Evolutionary conservation across 2,329 filamentous ascomycete genomes (phyloP).

Genomic region (Claviceps purpurea): DNA sequence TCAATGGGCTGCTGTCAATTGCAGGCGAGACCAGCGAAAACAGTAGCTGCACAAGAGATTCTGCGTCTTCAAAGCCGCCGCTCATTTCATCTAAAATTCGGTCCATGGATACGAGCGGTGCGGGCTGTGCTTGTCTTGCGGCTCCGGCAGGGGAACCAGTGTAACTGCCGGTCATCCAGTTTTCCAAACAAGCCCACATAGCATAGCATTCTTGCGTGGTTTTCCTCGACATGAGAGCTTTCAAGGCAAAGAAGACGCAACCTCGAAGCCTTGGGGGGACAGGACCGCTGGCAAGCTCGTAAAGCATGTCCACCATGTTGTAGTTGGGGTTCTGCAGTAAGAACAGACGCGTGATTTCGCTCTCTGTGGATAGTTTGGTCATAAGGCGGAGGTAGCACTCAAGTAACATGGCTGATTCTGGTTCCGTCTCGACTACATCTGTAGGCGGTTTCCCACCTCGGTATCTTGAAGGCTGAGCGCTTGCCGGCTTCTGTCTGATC

Average conservation of each 20-base stretch:
- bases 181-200: constrained; percentile 72
- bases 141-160: constrained; percentile 22
- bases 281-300: constrained; percentile 64
- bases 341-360: constrained; percentile 57
- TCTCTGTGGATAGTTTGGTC: constrained; percentile 66
- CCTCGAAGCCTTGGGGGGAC: constrained; percentile 69
- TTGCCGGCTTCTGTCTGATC: constrained; percentile 56
- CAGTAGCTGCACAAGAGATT: constrained; percentile 70
- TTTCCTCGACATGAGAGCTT: constrained; percentile 65
- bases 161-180: constrained; percentile 58
- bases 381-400: constrained; percentile 87
- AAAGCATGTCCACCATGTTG: constrained; percentile 59
- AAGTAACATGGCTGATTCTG: constrained; percentile 91
- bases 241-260: constrained; percentile 68
- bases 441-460: constrained; percentile 46
- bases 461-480: constrained; percentile 26
- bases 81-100: constrained; percentile 62
- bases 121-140: constrained; percentile 18
- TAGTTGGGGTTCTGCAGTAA: constrained; percentile 53
- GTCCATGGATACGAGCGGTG: constrained; percentile 37
- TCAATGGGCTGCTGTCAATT: constrained; percentile 44
- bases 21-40: constrained; percentile 57
- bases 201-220: constrained; percentile 49
- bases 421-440: constrained; percentile 65
- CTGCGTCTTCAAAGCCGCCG: constrained; percentile 70